Evolutionary conservation across 2,329 filamentous ascomycete species (phyloP), one percentile per base, ranked within the genome.

Genomic region (Tolypocladium ophioglossoides): DNA sequence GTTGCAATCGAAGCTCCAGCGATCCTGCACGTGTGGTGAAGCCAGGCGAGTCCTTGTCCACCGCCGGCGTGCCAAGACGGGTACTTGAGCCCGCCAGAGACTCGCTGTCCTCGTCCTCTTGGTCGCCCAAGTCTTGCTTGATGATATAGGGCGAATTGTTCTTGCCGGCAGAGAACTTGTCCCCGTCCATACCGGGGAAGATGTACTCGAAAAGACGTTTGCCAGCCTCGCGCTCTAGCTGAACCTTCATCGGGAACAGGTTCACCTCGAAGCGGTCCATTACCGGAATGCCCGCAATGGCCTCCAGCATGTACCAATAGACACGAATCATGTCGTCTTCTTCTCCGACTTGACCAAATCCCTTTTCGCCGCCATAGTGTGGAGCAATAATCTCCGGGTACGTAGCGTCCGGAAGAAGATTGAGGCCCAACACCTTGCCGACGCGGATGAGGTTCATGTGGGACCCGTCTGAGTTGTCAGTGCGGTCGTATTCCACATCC

Each of bases 221-320:
- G 47, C 91, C 92, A 50, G 96, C 85, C 62, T 97, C 91, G 38
- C 85, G 86, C 70, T 99, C 94, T 38, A 99, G 77, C 67, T 99
- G 94, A 24, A 99, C 85, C 69, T 91, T 95, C 67, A 99, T 81
- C 0, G 94, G 95, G 68, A 95, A 91, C 22, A 99, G 74, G 54
- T 91, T 90, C 54, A 99, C 89, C 69, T 97, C 91, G 64, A 99
- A 99, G 63, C 95, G 88, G 62, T 97, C 92, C 77, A 99, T 89
- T 35, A 99, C 91, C 0, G 92, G 90, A 57, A 99, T 99, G 50
- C 94, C 94, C 39, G 92, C 94, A 68, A 99, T 96, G 9, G 94
- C 91, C 72, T 99, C 94, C 5, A 99, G 79, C 90, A 96, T 96
- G 67, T 96, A 85, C 90, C 95, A 99, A 67, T 95, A 94, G 14